Evolutionary conservation across 129 eudicot species (phyloP).

Genomic region (Chrysanthemum makinoi): DNA sequence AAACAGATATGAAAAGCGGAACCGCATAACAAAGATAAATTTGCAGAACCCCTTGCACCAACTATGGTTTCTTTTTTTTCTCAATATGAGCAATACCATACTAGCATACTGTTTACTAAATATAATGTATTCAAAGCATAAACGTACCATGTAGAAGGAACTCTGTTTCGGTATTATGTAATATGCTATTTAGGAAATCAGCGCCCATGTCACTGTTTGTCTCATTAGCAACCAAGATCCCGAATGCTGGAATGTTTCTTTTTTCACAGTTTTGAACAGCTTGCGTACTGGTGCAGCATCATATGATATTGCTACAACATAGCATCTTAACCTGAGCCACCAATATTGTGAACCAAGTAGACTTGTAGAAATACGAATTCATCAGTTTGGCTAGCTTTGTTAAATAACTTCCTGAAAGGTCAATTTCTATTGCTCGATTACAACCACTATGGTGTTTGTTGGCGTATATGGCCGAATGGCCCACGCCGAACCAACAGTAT

Average conservation of each 20-base stretch:
- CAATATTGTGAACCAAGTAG: neutral
- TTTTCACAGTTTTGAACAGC: constrained; percentile 26
- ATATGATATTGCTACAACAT: neutral
- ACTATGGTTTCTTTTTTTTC: neutral
- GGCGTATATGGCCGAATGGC: no score
- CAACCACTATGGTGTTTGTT: no score
- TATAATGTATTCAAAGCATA: neutral
- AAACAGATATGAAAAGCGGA: constrained; percentile 1
- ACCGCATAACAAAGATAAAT: neutral
- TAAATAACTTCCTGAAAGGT: no score
- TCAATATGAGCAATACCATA: neutral
- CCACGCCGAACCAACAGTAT: no score
- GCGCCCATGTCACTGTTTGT: constrained; percentile 58
- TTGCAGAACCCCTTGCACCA: neutral
- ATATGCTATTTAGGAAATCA: constrained; percentile 43
- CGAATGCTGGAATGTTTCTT: constrained; percentile 46
- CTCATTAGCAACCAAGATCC: constrained; percentile 56
- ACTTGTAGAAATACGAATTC: neutral
- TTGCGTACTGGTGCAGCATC: neutral
- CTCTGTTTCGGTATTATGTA: constrained; percentile 74
- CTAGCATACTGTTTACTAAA: neutral
- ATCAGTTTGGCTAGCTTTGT: neutral
- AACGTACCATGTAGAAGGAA: constrained; percentile 71
- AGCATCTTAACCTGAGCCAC: neutral
- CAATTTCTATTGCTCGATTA: no score